Evolutionary conservation across 2,329 filamentous ascomycete genomes (phyloP).

Genomic region (Didymella segeticola): DNA sequence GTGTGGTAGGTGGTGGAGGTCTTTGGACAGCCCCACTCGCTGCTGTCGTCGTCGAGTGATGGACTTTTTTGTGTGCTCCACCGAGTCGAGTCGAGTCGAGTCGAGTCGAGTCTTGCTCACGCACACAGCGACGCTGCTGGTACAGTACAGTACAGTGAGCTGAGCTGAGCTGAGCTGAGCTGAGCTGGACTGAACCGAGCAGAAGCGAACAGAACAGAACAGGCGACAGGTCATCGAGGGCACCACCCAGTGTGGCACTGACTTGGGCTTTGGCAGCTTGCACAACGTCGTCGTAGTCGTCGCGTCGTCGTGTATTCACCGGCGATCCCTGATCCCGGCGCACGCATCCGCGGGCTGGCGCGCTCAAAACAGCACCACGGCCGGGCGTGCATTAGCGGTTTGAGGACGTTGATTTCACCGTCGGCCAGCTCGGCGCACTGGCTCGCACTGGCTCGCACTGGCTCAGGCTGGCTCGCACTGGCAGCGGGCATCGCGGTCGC

Average conservation of each 20-base stretch:
- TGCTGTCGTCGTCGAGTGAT: constrained; percentile 26
- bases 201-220: background rate
- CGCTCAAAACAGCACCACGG: constrained; percentile 35
- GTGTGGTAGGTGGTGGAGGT: background rate
- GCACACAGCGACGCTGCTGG: too few species aligned
- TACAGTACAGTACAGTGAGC: too few species aligned
- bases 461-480: constrained; percentile 3
- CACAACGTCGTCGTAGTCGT: constrained; percentile 19
- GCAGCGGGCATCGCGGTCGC: too few species aligned
- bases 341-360: constrained; percentile 36
- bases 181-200: background rate
- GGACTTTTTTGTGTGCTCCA: too few species aligned
- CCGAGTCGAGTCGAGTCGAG: too few species aligned
- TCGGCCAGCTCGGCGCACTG: constrained; percentile 36
- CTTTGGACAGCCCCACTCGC: background rate
- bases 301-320: constrained; percentile 19
- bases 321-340: constrained; percentile 39
- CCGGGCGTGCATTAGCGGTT: constrained; percentile 47
- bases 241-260: too few species aligned
- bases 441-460: background rate
- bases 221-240: constrained; percentile 1
- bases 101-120: too few species aligned
- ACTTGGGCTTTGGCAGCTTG: background rate
- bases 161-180: background rate
- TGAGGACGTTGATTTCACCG: constrained; percentile 49